Conservation (phyloP, 306 rosid species). For the Herpetospermum pedunculosum region DNA sequence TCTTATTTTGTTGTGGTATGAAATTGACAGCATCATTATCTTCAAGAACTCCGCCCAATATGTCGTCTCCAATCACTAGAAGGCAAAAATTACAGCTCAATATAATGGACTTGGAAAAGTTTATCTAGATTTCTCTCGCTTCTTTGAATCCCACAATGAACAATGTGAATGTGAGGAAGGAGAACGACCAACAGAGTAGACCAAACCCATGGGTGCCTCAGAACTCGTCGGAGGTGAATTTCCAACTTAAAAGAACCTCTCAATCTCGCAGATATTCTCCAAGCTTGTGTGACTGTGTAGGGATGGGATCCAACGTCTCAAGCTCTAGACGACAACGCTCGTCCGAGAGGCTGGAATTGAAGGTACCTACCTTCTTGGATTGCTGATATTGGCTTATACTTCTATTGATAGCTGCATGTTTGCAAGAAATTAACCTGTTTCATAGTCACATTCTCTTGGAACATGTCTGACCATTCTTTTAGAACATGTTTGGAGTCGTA, state of each 20-base stretch:
- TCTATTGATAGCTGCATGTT: not conserved
- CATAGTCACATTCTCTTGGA: not conserved
- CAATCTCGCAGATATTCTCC: constrained; percentile 32
- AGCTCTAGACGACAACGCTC: constrained; percentile 6
- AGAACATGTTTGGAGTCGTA: no score
- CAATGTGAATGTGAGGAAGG: constrained; percentile 2
- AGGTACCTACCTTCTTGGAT: constrained; percentile 31
- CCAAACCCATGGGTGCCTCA: constrained; percentile 8
- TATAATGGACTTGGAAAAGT: not conserved
- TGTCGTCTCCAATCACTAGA: not conserved
- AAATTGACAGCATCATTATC: not conserved
- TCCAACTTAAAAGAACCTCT: not conserved
- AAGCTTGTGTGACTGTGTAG: constrained; percentile 23
- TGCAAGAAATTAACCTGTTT: not conserved
- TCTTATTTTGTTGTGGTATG: not conserved
- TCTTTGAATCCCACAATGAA: constrained; percentile 3
- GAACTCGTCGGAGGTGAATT: constrained; percentile 9
- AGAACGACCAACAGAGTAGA: not conserved
- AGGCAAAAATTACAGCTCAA: not conserved
- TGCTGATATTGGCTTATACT: not conserved
- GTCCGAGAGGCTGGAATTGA: constrained; percentile 17
- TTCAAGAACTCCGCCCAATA: not conserved
- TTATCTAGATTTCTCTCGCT: not conserved
- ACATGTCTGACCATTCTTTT: no score
- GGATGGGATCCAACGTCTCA: constrained; percentile 27